These are phyloP conservation scores for Pisolithus marmoratus DNA, from an alignment of 768 basidiomycete species.

Conservation along the genomic window DNA sequence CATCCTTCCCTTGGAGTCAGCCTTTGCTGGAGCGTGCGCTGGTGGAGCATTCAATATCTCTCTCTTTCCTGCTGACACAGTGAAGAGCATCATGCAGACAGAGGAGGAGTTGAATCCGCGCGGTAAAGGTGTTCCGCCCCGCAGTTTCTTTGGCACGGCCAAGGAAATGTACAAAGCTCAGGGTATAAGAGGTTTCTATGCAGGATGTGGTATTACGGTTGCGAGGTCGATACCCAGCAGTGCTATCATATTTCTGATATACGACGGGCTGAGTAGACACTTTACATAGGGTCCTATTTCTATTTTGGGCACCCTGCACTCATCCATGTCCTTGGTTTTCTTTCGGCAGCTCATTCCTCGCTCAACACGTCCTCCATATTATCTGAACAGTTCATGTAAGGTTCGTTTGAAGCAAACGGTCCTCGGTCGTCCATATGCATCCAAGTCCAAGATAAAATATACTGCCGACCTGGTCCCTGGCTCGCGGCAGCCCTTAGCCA, in stretches of 20 bases:
- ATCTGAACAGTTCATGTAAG: not conserved
- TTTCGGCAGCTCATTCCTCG: no score
- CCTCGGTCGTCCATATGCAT: conserved; percentile 21
- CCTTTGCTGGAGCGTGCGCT: conserved; percentile 79
- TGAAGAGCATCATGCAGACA: conserved; percentile 94
- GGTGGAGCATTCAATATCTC: conserved; percentile 82
- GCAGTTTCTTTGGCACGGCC: conserved; percentile 53
- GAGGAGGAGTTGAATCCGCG: conserved; percentile 76
- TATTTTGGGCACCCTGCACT: no score
- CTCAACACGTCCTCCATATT: no score
- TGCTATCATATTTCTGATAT: conserved; percentile 90
- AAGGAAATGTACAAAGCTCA: conserved; percentile 66
- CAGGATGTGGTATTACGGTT: conserved; percentile 89
- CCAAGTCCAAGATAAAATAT: conserved; percentile 33
- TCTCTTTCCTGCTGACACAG: conserved; percentile 92
- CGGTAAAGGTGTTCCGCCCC: conserved; percentile 24
- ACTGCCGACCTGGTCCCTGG: conserved; percentile 62
- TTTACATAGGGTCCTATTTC: conserved; percentile 36
- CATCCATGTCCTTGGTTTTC: conserved; percentile 31
- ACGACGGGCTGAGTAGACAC: conserved; percentile 62
- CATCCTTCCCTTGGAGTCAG: conserved; percentile 74
- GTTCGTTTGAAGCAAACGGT: not conserved
- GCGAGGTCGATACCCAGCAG: conserved; percentile 82
- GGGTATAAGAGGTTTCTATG: conserved; percentile 83
- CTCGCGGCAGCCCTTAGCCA: conserved; percentile 56